Conservation (phyloP, 2,329 filamentous ascomycete species). For the Fusarium hainanense region DNA sequence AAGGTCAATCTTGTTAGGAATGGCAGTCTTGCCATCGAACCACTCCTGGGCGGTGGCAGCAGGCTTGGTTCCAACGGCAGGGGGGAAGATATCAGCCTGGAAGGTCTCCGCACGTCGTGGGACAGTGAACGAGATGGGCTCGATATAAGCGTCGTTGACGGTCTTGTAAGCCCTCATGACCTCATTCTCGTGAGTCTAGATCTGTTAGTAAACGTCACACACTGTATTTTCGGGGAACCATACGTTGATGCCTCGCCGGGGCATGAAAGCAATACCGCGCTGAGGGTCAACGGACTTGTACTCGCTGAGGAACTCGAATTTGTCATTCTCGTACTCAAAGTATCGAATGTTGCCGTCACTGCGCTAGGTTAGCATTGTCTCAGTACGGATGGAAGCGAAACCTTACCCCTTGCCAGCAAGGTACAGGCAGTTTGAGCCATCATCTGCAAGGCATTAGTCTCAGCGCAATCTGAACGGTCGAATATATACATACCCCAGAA, state of each 20-base stretch:
- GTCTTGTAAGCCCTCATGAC: slow-evolving; percentile 97
- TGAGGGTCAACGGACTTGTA: slow-evolving; percentile 98
- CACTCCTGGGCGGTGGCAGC: slow-evolving; percentile 85
- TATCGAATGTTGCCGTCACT: slow-evolving; percentile 99
- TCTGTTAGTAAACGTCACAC: slow-evolving; percentile 36
- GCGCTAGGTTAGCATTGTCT: slow-evolving; percentile 24
- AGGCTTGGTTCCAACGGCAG: slow-evolving; percentile 81
- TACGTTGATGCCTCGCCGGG: slow-evolving; percentile 93
- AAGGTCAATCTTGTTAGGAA: slow-evolving; percentile 92
- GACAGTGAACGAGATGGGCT: slow-evolving; percentile 97
- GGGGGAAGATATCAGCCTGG: slow-evolving; percentile 97
- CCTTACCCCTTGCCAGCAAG: slow-evolving; percentile 95
- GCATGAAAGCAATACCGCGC: slow-evolving; percentile 92
- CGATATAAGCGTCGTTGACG: slow-evolving; percentile 91
- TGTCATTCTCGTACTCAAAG: slow-evolving; percentile 98
- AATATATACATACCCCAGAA: slow-evolving; percentile 81
- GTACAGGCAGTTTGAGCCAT: slow-evolving; percentile 94
- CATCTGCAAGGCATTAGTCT: slow-evolving; percentile 65
- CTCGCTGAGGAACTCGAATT: slow-evolving; percentile 96
- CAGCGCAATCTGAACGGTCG: neutral
- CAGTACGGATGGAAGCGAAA: neutral
- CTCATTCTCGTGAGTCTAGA: slow-evolving; percentile 90
- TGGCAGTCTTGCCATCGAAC: slow-evolving; percentile 83
- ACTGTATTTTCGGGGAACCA: slow-evolving; percentile 45
- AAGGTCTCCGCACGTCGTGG: slow-evolving; percentile 93